Evolutionary conservation across 1,284 basidiomycete genomes (phyloP), one percentile per base, ranked within the genome.

Genomic region (Melampsora americana): DNA sequence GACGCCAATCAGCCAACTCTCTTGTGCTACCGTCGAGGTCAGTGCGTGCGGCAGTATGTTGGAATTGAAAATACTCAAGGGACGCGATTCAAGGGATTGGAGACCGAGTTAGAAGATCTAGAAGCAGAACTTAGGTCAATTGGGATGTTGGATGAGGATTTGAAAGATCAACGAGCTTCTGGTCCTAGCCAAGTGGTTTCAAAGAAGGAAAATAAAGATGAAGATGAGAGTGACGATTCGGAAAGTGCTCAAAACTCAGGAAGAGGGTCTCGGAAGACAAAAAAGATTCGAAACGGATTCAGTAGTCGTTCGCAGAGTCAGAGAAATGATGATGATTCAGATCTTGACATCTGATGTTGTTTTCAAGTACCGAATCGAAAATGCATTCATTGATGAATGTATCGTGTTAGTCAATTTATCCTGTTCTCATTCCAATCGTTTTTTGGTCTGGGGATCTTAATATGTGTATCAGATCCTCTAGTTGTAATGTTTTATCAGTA

Each of bases 1-100:
- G 72, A 60, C 53, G 35, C 39, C 53, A 66, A 74, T 44, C 72
- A 74, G 39, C 72, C 72, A 5, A 74, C 65, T 12, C 42, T 74
- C 46, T 60, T 74, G 14, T 74, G 72, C 42, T 74, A 74, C 42
- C 72, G 72, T 23, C 26, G 39, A 9, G 65, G 65, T 1, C 16
- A 1, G 16, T 74, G 72, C 66, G 12, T 74, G 5, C 62, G 72
- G 16, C 72, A 74, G 35, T 42, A 42, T 28, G 65, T 67, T 14
- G 72, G 71, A 56, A 74, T 74, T 26, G 44, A 18, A 12, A 66
- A 35, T 4, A 39, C 44, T 5, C 62, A 73, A 23, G 70, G 70
- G 9, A 26, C 39, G 23, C 70, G 46, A 9, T 48, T 48, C 12
- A 48, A 44, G 18, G 65, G 72, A 28, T 18, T 74, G 16, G 53